A percentile compares a stretch with the other conserved stretches of the same genome.
Conservation (phyloP, 768 basidiomycete genomes). For the Boletellus emodensis region DNA sequence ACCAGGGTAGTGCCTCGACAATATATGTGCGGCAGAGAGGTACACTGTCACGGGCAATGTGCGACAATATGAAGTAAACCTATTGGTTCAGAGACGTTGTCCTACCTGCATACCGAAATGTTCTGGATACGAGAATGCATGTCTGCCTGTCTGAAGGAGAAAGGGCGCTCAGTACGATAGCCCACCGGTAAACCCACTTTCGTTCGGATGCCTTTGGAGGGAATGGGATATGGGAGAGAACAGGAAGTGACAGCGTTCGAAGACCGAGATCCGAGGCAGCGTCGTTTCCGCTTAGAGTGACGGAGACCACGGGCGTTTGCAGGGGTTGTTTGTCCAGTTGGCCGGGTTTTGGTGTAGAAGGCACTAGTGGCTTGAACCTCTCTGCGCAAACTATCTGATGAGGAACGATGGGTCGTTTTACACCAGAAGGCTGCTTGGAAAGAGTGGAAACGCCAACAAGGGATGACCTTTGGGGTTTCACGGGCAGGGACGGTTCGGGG, state of each 20-base stretch:
- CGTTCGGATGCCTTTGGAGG: slow-evolving; percentile 60
- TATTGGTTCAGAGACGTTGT: neutral
- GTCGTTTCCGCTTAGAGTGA: neutral
- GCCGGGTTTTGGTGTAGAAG: neutral
- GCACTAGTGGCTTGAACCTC: slow-evolving; percentile 17
- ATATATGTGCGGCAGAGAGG: slow-evolving; percentile 52
- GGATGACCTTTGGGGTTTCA: neutral
- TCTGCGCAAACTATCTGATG: neutral
- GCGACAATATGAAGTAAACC: neutral
- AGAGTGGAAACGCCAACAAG: neutral
- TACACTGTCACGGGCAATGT: slow-evolving; percentile 43
- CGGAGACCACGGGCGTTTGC: neutral
- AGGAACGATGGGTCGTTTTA: neutral
- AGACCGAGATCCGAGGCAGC: neutral
- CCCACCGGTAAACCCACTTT: slow-evolving; percentile 48
- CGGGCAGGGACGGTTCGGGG: slow-evolving; percentile 8
- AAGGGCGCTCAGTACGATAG: slow-evolving; percentile 52
- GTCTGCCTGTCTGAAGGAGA: slow-evolving; percentile 39
- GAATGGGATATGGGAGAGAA: slow-evolving; percentile 42
- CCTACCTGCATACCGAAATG: slow-evolving; percentile 61
- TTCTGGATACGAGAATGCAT: slow-evolving; percentile 54
- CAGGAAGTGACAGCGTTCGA: slow-evolving; percentile 1
- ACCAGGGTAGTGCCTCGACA: slow-evolving; percentile 48
- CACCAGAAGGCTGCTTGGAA: neutral
- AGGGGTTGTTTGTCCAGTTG: neutral